Evolutionary conservation across 805 yeast species (phyloP).

Genomic region (Ogataea pignaliae): DNA sequence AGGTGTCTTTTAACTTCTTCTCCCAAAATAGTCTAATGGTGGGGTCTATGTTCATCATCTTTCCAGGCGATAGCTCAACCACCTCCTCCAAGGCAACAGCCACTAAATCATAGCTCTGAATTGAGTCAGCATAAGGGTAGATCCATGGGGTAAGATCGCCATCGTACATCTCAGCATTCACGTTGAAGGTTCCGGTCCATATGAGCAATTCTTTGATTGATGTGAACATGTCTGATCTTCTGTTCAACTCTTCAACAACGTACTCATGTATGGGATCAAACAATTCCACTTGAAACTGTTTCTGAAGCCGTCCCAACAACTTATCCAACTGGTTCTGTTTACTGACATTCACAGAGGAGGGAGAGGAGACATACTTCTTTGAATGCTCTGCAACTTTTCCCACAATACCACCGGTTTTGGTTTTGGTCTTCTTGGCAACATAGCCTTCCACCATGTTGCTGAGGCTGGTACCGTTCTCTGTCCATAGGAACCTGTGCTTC

Average conservation of each 20-base stretch:
- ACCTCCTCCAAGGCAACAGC: conserved; percentile 88
- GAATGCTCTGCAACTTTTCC: conserved; percentile 39
- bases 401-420: conserved; percentile 40
- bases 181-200: conserved; percentile 51
- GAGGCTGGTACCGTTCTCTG: conserved; percentile 38
- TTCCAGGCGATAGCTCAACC: conserved; percentile 77
- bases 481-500: conserved; percentile 44
- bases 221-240: conserved; percentile 36
- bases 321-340: conserved; percentile 35
- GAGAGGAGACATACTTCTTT: conserved; percentile 28
- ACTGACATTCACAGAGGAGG: conserved; percentile 14
- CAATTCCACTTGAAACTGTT: conserved; percentile 39
- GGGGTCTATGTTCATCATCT: conserved; percentile 75
- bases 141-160: conserved; percentile 41
- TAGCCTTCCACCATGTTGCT: conserved; percentile 37
- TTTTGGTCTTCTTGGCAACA: conserved; percentile 34
- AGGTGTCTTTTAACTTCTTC: conserved; percentile 43
- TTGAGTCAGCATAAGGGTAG: conserved; percentile 37
- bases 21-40: conserved; percentile 63
- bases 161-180: conserved; percentile 44
- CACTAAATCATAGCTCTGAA: conserved; percentile 57
- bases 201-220: conserved; percentile 37
- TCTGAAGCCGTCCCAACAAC: conserved; percentile 44
- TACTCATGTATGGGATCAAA: conserved; percentile 54
- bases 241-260: conserved; percentile 38